Evolutionary conservation across 2,329 filamentous ascomycete species (phyloP), one percentile per base, ranked within the genome.

Genomic region (Fusarium staphyleae): DNA sequence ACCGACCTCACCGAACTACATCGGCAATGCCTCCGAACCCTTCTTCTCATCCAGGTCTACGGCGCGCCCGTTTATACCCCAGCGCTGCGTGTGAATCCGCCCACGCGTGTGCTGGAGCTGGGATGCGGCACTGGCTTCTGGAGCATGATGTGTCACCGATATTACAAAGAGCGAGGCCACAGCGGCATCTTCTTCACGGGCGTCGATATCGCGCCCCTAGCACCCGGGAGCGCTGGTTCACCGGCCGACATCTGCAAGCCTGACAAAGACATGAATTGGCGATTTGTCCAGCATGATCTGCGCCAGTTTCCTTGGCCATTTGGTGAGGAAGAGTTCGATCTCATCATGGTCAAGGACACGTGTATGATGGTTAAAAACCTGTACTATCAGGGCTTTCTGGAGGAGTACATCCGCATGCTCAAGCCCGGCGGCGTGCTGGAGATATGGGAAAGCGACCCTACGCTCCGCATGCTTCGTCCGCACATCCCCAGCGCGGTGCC

Each of bases 51-150:
- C 63, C 87, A 91, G 68, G 83, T 96, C 28, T 92, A 95, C 66
- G 91, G 91, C 36, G 86, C 86, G 10, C 89, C 91, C 0, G 82
- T 95, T 49, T 93, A 89, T 73, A 89, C 88, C 8, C 87, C 88
- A 1, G 78, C 79, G 24, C 81, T 91, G 47, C 76, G 81, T 35
- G 81, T 84, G 58, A 84, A 85, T 39, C 87, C 90, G 15, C 93
- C 93, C 0, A 82, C 81, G 66, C 87, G 86, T 60, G 88, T 98
- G 22, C 80, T 98, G 18, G 93, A 98, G 69, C 75, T 97, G 28
- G 92, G 87, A 24, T 98, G 93, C 72, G 93, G 93, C 14, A 89
- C 89, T 15, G 93, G 86, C 18, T 90, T 96, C 70, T 97, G 93
- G 93, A 93, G 90, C 65, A 88, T 90, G 74, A 87, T 91, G 78